Evolutionary conservation across 257 asterid genomes (phyloP).

Genomic region (Fraxinus pennsylvanica): DNA sequence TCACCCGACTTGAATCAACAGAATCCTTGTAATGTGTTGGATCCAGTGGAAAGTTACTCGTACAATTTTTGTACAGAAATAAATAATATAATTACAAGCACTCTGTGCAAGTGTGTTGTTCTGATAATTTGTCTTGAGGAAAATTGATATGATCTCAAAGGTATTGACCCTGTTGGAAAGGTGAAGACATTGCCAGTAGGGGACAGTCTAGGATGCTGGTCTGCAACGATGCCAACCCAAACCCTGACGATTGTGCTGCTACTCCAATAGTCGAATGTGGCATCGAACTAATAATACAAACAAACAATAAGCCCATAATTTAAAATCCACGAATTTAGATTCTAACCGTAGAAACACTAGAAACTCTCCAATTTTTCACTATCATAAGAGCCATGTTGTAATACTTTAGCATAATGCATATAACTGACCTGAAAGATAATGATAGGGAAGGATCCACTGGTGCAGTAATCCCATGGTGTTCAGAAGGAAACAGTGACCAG

Average conservation of each 20-base stretch:
- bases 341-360: not conserved
- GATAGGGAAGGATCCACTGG: constrained; percentile 83
- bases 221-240: constrained; percentile 58
- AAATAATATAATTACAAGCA: constrained; percentile 1
- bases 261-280: constrained; percentile 52
- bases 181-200: constrained; percentile 59
- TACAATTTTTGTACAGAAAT: not conserved
- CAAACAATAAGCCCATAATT: constrained; percentile 6
- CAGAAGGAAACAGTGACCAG: constrained; percentile 81
- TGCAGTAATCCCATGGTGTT: constrained; percentile 55
- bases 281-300: constrained; percentile 43
- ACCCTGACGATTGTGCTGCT: constrained; percentile 73
- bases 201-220: constrained; percentile 63
- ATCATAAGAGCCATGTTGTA: not conserved
- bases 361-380: not conserved
- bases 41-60: not conserved
- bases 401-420: not conserved
- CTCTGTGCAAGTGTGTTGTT: not conserved
- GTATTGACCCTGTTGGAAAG: constrained; percentile 58
- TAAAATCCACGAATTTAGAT: not conserved
- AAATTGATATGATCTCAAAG: constrained; percentile 38
- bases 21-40: too few relatives aligned
- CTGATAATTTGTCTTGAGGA: not conserved
- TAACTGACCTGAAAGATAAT: constrained; percentile 70
- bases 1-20: not conserved